A percentile compares a stretch with the other conserved stretches of the same genome.
These are phyloP conservation scores for Plectosphaerella plurivora DNA, from an alignment of 2,329 filamentous ascomycete genomes.

Conservation along the genomic window DNA sequence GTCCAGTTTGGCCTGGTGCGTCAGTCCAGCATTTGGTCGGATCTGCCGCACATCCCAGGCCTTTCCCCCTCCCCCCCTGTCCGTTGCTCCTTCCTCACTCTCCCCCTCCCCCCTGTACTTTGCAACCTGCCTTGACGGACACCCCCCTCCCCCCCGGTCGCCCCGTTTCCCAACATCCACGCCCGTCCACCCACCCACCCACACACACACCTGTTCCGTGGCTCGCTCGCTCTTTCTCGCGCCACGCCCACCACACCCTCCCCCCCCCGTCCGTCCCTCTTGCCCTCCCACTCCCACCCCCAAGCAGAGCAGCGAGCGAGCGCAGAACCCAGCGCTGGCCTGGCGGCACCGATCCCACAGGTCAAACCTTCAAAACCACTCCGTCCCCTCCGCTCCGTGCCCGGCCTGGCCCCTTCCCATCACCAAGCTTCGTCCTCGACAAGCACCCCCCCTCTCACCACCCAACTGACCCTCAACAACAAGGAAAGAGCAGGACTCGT, in stretches of 20 bases:
- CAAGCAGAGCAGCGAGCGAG: background rate
- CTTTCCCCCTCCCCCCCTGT: background rate
- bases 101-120: background rate
- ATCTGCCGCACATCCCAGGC: background rate
- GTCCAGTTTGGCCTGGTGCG: background rate
- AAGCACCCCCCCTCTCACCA: constrained; percentile 6
- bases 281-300: too few relatives aligned
- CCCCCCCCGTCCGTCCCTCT: too few relatives aligned
- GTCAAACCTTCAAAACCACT: constrained; percentile 12
- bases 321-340: constrained; percentile 3
- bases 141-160: background rate
- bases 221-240: too few relatives aligned
- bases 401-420: constrained; percentile 4
- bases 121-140: background rate
- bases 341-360: background rate
- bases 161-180: background rate
- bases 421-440: constrained; percentile 10
- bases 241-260: too few relatives aligned
- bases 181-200: background rate
- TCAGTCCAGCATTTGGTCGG: background rate
- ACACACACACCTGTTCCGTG: background rate
- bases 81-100: background rate
- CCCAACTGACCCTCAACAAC: background rate
- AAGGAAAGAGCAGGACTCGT: background rate
- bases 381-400: constrained; percentile 11